phyloP scores from a whole-genome alignment of 495 filamentous ascomycete species.

The Endocarpon pusillum region DNA sequence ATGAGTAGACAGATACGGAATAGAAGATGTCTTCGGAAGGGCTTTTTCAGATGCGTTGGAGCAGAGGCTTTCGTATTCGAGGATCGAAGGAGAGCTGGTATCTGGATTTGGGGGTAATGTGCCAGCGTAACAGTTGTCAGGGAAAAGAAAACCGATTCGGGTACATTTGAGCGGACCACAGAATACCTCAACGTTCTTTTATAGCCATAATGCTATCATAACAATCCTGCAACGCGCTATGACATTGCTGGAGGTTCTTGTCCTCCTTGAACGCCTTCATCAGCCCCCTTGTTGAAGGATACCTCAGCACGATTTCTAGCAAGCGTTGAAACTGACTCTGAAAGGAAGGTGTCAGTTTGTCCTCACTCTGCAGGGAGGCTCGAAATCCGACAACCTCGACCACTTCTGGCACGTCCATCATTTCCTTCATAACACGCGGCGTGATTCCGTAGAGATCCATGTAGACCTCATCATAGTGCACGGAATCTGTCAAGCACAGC shows the following conservation, averaged over 20 bases:
- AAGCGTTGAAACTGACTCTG: conserved; percentile 7
- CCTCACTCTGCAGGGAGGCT: conserved; percentile 10
- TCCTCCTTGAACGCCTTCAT: conserved; percentile 5
- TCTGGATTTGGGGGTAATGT: too few relatives aligned
- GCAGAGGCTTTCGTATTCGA: too few relatives aligned
- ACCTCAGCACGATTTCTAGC: conserved; percentile 4
- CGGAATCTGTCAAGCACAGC: conserved; percentile 5
- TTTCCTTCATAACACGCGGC: conserved; percentile 4
- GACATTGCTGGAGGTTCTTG: conserved; percentile 5
- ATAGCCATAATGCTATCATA: conserved; percentile 8
- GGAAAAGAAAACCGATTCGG: too few relatives aligned
- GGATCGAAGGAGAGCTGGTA: too few relatives aligned
- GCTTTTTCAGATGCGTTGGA: too few relatives aligned
- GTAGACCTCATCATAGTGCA: conserved; percentile 3
- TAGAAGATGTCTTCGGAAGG: too few relatives aligned
- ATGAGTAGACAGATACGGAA: too few relatives aligned
- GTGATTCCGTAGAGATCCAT: conserved; percentile 5
- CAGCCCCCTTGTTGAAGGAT: conserved; percentile 3
- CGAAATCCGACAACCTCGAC: conserved; percentile 7
- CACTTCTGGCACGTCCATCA: conserved; percentile 6
- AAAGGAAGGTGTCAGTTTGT: conserved; percentile 4
- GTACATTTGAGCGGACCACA: too few relatives aligned
- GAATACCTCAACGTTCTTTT: conserved; percentile 3
- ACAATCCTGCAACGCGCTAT: conserved; percentile 5
- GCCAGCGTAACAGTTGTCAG: too few relatives aligned